These are phyloP conservation scores for Populus trichocarpa DNA, from an alignment of 441 rosid genomes.

Conservation along the genomic window DNA sequence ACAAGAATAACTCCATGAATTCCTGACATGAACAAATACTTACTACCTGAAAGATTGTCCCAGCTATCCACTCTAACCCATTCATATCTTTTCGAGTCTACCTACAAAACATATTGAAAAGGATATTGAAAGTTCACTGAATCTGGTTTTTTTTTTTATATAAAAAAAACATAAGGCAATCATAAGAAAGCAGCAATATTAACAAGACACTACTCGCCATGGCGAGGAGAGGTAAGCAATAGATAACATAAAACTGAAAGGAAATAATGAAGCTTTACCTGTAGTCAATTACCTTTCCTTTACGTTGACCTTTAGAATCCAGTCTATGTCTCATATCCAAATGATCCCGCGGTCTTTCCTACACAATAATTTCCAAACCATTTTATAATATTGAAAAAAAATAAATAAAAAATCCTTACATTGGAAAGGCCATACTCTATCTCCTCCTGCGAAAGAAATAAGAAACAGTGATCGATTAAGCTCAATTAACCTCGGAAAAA, in stretches of 20 bases:
- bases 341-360: constrained; percentile 94
- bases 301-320: constrained; percentile 86
- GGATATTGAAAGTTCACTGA: constrained; percentile 55
- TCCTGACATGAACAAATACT: constrained; percentile 14
- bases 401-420: constrained; percentile 31
- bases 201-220: not conserved
- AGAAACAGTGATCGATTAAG: not conserved
- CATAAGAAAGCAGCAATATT: not conserved
- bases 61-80: constrained; percentile 75
- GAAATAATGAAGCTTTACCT: constrained; percentile 37
- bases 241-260: not conserved
- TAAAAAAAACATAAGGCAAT: not conserved
- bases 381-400: not conserved
- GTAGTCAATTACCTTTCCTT: constrained; percentile 90
- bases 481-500: not conserved
- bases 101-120: constrained; percentile 41
- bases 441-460: constrained; percentile 62
- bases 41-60: constrained; percentile 55
- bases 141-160: constrained; percentile 31
- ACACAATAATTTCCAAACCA: constrained; percentile 2
- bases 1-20: not conserved
- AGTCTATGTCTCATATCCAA: constrained; percentile 91
- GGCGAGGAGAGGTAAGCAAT: too few species aligned
- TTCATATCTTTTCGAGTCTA: constrained; percentile 41
- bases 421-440: constrained; percentile 69